These are phyloP conservation scores for Teunomyces kruisii DNA, from an alignment of 805 yeast genomes.

Conservation along the genomic window DNA sequence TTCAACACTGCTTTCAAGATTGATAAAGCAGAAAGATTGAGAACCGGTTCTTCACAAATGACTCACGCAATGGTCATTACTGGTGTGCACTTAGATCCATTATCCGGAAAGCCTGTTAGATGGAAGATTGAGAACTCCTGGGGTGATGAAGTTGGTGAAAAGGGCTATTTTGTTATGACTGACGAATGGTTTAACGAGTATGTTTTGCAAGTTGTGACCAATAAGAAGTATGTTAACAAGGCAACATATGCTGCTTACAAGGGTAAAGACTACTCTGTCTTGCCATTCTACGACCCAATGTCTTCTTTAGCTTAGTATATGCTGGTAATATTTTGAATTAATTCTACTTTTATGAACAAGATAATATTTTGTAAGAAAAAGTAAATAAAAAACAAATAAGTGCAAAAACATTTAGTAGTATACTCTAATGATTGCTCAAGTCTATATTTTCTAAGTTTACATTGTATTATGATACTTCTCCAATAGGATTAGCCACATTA, in stretches of 20 bases:
- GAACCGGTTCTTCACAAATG: constrained; percentile 72
- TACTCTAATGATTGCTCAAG: no score
- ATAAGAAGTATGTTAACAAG: constrained; percentile 35
- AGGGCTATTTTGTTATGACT: constrained; percentile 44
- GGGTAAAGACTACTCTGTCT: constrained; percentile 27
- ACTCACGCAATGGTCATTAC: constrained; percentile 90
- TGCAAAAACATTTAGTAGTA: not conserved
- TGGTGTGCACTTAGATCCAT: constrained; percentile 70
- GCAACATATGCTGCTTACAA: constrained; percentile 37
- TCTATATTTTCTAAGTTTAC: no score
- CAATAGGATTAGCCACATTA: no score
- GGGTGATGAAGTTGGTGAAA: constrained; percentile 42
- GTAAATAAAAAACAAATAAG: not conserved
- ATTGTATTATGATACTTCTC: no score
- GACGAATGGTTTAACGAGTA: constrained; percentile 45
- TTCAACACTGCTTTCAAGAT: constrained; percentile 53
- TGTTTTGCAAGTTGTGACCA: constrained; percentile 43
- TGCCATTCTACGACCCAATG: constrained; percentile 45
- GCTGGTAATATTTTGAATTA: not conserved
- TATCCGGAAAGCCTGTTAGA: constrained; percentile 36
- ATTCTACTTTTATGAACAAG: no score
- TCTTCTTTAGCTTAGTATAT: constrained; percentile 38
- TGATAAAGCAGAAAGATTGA: constrained; percentile 66
- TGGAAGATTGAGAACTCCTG: constrained; percentile 48
- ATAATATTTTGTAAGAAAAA: no score